Evolutionary conservation across 1,284 basidiomycete species (phyloP).

Genomic region (Ceratobasidium sp.): DNA sequence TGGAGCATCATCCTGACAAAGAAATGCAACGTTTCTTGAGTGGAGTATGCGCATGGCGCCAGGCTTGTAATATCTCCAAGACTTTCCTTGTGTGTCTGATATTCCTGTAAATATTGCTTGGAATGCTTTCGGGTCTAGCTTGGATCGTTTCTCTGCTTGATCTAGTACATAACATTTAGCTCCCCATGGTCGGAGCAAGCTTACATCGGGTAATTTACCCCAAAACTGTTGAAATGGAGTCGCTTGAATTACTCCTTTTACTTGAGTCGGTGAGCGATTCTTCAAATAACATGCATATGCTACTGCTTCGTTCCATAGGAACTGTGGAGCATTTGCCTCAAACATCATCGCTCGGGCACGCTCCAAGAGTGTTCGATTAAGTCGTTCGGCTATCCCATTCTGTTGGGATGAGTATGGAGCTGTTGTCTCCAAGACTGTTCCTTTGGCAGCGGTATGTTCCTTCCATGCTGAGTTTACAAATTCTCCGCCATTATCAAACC

Average conservation of each 20-base stretch:
- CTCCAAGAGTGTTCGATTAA: constrained; percentile 43
- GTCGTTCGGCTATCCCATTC: constrained; percentile 1
- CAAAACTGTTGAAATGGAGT: background rate
- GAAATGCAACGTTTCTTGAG: background rate
- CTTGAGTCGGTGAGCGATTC: background rate
- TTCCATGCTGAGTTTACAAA: background rate
- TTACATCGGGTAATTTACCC: background rate
- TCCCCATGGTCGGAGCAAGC: background rate
- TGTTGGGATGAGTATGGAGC: constrained; percentile 12
- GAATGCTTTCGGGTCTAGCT: background rate
- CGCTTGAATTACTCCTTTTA: background rate
- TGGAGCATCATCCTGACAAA: background rate
- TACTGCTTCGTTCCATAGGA: constrained; percentile 15
- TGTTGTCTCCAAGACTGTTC: background rate
- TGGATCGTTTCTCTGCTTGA: background rate
- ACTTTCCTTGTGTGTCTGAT: background rate
- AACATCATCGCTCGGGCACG: background rate
- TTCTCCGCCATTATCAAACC: background rate
- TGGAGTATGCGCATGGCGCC: background rate
- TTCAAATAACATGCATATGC: background rate
- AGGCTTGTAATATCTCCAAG: background rate
- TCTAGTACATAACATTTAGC: background rate
- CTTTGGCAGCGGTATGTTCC: background rate
- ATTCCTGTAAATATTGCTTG: background rate
- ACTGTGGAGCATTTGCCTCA: background rate